These are phyloP conservation scores for Alternaria triticimaculans DNA, from an alignment of 2,329 filamentous ascomycete species.

Conservation along the genomic window DNA sequence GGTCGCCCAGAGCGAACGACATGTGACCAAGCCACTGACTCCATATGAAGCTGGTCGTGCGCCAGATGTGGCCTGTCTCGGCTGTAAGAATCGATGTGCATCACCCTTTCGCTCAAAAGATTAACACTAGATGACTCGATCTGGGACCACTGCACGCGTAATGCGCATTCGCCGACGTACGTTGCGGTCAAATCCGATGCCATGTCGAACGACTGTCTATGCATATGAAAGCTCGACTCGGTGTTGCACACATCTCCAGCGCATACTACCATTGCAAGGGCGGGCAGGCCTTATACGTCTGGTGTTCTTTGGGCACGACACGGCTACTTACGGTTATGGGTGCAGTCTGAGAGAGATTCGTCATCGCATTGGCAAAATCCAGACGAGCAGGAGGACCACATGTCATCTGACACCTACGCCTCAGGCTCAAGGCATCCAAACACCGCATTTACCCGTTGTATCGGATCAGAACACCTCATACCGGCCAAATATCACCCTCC, in stretches of 20 bases:
- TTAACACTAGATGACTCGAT: background rate
- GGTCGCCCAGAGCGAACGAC: background rate
- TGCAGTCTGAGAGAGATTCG: background rate
- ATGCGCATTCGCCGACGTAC: background rate
- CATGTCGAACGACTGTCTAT: background rate
- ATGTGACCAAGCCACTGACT: background rate
- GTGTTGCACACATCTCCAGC: background rate
- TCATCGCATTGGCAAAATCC: conserved; percentile 1
- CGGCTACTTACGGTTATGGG: background rate
- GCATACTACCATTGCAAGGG: background rate
- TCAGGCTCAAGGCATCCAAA: background rate
- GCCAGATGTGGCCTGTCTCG: background rate
- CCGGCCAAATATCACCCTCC: background rate
- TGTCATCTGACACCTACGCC: conserved; percentile 5
- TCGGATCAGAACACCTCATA: background rate
- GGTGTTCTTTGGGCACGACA: background rate
- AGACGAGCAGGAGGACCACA: background rate
- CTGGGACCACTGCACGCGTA: background rate
- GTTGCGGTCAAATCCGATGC: background rate
- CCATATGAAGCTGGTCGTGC: background rate
- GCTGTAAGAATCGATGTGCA: conserved; percentile 2
- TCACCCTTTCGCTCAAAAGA: background rate
- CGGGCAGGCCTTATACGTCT: background rate
- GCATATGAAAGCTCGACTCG: background rate
- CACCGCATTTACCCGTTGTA: background rate